Base-by-base conservation (phyloP, 495 filamentous ascomycete species). In the Lasiosphaeriaceae sp. region DNA sequence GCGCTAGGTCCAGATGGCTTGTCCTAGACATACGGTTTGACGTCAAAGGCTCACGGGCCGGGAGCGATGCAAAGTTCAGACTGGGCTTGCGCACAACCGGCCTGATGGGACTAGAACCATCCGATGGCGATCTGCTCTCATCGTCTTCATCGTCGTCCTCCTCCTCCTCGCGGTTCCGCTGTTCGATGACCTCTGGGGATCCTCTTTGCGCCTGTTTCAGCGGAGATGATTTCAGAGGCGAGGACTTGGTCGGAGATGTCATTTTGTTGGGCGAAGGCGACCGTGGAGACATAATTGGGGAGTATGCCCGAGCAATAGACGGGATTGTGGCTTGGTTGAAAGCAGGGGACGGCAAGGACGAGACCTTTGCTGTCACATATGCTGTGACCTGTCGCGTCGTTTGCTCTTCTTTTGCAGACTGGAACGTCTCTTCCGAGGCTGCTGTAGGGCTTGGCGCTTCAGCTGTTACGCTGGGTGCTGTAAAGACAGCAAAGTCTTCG, bases 51-150 rank as follows among this genome's bases (percentile, higher is more conserved):
- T 97, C 93, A 39, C 94, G 85, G 8, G 92, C 90, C 50, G 94
- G 94, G 3, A 98, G 77, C 2, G 94, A 89, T 12, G 95, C 88
- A 71, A 98, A 97, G 50, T 85, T 92, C 50, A 97, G 78, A 63
- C 93, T 97, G 70, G 91, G 96, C 76, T 96, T 96, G 34, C 93
- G 87, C 50, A 95, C 70, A 47, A 75, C 50, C n/a, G 74, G 75
- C 55, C 75, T 57, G 44, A 80, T 74, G 1, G 78, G 78, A 58
- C 78, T 81, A 44, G 72, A 80, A 31, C 61, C 68, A 24, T 75
- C 79, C 11, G 78, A 81, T 31, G 73, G 74, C 1, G 80, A 81
- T 39, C 68, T 66, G 11, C 77, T 77, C 21, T 75, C 77, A 44
- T 77, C 78, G 31, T 77, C 69, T 20, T 65, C 69, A 17, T 73